Conservation (phyloP, 768 basidiomycete genomes). For the Trametopsis cervina region DNA sequence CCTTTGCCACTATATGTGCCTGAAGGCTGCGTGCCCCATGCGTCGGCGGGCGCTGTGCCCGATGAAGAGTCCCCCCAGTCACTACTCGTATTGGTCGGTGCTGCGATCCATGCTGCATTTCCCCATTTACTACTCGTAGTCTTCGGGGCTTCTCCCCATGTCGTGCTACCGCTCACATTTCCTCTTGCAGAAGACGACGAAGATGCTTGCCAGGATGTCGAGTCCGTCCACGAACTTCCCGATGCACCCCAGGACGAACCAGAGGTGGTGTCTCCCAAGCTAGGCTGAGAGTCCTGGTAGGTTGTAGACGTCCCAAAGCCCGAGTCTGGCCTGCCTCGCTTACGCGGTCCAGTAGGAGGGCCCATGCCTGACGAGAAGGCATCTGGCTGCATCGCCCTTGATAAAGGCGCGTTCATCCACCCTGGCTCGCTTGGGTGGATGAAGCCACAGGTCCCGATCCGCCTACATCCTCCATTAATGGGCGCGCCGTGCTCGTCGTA, state of each 20-base stretch:
- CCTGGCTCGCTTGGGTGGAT: conserved; percentile 4
- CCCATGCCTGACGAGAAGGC: not conserved
- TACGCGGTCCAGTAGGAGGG: not conserved
- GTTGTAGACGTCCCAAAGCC: not conserved
- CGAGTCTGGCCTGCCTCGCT: not conserved
- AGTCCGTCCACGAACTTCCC: not conserved
- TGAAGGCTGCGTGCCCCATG: too few relatives aligned
- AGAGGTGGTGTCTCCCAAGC: not conserved
- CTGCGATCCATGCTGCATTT: too few relatives aligned
- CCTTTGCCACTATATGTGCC: too few relatives aligned
- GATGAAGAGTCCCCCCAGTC: too few relatives aligned
- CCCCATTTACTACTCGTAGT: not conserved
- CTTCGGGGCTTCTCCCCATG: not conserved
- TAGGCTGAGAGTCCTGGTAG: too few relatives aligned
- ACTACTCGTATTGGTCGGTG: too few relatives aligned
- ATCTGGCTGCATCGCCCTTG: not conserved
- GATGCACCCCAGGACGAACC: not conserved
- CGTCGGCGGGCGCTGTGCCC: too few relatives aligned
- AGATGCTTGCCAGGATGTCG: too few relatives aligned
- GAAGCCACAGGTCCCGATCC: not conserved
- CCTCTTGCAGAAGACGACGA: too few relatives aligned
- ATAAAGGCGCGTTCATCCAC: not conserved
- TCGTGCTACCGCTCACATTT: too few relatives aligned
- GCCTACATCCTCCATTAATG: not conserved
- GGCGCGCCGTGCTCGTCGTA: conserved; percentile 3